Percentiles rank a stretch among this genome's conserved stretches.
Evolutionary conservation across 352 stramenopile species (phyloP).

Genomic region (Elongisporangium undulatum): DNA sequence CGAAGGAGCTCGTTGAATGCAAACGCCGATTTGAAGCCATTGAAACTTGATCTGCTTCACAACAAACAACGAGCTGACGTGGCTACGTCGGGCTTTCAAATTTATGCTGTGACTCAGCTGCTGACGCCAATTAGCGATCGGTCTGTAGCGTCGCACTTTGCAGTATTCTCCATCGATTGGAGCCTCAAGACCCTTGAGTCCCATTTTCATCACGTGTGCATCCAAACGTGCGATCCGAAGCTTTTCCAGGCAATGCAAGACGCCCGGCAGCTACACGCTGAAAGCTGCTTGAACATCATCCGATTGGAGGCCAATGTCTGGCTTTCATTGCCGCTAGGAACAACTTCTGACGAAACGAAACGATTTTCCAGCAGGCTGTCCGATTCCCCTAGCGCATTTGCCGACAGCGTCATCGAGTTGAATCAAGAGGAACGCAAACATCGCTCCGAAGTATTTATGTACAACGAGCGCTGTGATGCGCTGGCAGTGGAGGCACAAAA

Average conservation of each 20-base stretch:
- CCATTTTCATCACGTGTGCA: conserved; percentile 21
- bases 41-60: neutral
- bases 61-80: neutral
- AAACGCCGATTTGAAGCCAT: neutral
- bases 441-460: conserved; percentile 5
- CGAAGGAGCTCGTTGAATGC: neutral
- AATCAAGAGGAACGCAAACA: conserved; percentile 1
- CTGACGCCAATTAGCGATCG: conserved; percentile 8
- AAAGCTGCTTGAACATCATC: conserved; percentile 1
- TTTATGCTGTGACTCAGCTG: conserved; percentile 33
- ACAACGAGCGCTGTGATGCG: conserved; percentile 2
- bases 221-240: conserved; percentile 7
- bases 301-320: neutral
- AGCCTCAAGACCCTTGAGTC: conserved; percentile 3
- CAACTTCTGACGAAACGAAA: neutral
- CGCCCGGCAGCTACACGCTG: conserved; percentile 4
- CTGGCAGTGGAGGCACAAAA: neutral
- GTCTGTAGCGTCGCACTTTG: conserved; percentile 16
- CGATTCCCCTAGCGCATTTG: neutral
- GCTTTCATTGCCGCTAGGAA: neutral
- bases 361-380: neutral
- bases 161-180: conserved; percentile 16
- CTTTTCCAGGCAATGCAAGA: conserved; percentile 13
- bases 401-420: neutral
- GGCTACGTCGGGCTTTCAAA: conserved; percentile 25